Evolutionary conservation across 1,139 yeast species (phyloP).

Genomic region (Magnusiomyces tetraspermus): DNA sequence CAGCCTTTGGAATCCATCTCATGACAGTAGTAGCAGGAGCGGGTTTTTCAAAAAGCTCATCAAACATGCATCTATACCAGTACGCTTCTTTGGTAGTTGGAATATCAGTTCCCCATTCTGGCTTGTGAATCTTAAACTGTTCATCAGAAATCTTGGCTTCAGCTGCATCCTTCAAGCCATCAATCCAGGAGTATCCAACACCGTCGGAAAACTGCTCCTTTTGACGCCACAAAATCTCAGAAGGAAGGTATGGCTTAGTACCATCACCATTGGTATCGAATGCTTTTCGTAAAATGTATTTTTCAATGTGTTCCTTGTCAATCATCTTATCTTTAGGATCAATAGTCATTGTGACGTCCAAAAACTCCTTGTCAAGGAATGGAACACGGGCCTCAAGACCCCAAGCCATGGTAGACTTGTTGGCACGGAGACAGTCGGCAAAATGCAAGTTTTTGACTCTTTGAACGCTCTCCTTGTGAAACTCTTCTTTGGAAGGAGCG

Average conservation of each 20-base stretch:
- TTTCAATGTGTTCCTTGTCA: slow-evolving; percentile 71
- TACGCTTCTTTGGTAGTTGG: slow-evolving; percentile 98
- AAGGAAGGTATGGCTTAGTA: slow-evolving; percentile 76
- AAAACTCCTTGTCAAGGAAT: slow-evolving; percentile 87
- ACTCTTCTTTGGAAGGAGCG: slow-evolving; percentile 85
- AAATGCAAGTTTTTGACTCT: slow-evolving; percentile 95
- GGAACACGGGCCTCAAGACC: slow-evolving; percentile 99
- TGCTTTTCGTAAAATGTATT: slow-evolving; percentile 92
- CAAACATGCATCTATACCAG: slow-evolving; percentile 97
- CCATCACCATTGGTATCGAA: slow-evolving; percentile 82
- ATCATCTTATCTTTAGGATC: slow-evolving; percentile 88
- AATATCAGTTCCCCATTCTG: slow-evolving; percentile 91
- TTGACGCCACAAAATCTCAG: slow-evolving; percentile 97
- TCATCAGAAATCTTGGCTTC: slow-evolving; percentile 80
- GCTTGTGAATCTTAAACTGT: slow-evolving; percentile 77
- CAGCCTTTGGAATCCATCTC: slow-evolving; percentile 99
- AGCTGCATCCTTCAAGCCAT: slow-evolving; percentile 91
- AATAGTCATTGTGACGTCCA: slow-evolving; percentile 89
- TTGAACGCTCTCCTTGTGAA: slow-evolving; percentile 91
- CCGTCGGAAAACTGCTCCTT: slow-evolving; percentile 99
- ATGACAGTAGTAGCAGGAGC: slow-evolving; percentile 94
- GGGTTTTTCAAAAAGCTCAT: slow-evolving; percentile 76
- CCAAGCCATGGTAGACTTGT: slow-evolving; percentile 99
- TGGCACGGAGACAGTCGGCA: slow-evolving; percentile 96
- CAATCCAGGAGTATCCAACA: slow-evolving; percentile 99